Percentiles rank a stretch among this genome's conserved stretches.
Conservation (phyloP, 257 asterid species). For the Solanum clarkiae region DNA sequence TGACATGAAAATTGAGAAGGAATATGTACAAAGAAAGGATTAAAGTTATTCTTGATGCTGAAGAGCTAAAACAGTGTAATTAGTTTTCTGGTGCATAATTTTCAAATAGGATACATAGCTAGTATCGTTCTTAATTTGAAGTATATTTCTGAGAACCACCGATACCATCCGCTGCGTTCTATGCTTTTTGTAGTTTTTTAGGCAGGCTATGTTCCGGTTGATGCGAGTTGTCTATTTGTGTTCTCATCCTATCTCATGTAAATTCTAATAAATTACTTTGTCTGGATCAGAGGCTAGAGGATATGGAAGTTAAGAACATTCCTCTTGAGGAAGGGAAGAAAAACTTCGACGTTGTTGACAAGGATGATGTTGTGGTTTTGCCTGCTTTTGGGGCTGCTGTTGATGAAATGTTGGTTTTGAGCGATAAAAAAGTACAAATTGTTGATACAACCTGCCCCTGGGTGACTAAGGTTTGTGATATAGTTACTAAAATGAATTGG, state of each 20-base stretch:
- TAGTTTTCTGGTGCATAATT: not conserved
- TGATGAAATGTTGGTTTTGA: slow-evolving; percentile 77
- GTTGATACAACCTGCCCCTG: slow-evolving; percentile 99
- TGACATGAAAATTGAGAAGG: not conserved
- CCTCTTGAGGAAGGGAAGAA: slow-evolving; percentile 59
- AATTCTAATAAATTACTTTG: not conserved
- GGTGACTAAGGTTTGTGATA: slow-evolving; percentile 73
- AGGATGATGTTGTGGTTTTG: slow-evolving; percentile 82
- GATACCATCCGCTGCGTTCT: not conserved
- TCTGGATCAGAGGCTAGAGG: slow-evolving; percentile 54
- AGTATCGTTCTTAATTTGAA: not conserved
- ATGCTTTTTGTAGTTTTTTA: not conserved
- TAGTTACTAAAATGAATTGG: not conserved
- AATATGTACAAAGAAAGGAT: not conserved
- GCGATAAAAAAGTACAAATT: slow-evolving; percentile 80
- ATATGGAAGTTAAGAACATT: slow-evolving; percentile 54
- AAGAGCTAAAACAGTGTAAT: not conserved
- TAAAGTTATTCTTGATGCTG: not conserved
- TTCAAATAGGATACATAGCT: not conserved
- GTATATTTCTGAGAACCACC: not conserved
- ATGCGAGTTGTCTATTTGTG: not conserved
- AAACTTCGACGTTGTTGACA: slow-evolving; percentile 54
- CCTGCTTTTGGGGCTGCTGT: slow-evolving; percentile 98
- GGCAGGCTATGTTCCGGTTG: not conserved
- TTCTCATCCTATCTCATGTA: not conserved